phyloP scores from a whole-genome alignment of 78 protist genomes.

The Salpingoeca rosetta region DNA sequence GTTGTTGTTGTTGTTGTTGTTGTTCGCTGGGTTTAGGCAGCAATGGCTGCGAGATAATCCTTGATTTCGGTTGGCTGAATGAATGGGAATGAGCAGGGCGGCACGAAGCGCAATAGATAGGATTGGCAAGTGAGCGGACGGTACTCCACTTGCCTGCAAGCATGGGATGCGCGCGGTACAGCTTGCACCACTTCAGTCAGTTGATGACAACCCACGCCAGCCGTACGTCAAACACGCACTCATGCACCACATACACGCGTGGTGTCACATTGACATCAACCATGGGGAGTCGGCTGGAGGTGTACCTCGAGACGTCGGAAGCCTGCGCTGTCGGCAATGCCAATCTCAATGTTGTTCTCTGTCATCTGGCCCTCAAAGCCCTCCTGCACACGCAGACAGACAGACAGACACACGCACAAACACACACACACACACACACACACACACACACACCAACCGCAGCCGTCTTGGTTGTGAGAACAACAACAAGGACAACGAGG shows the following conservation, averaged over 20 bases:
- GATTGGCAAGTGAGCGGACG: neutral
- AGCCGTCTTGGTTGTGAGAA: too few species aligned
- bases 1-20: neutral
- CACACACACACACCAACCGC: too few species aligned
- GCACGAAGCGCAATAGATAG: neutral
- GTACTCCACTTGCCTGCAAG: too few species aligned
- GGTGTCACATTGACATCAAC: too few species aligned
- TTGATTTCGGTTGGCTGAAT: conserved; percentile 58
- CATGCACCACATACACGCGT: too few species aligned
- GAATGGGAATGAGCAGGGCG: conserved; percentile 17
- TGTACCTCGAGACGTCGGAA: neutral
- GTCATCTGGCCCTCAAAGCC: conserved; percentile 79
- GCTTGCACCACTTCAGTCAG: neutral
- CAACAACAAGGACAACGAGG: too few species aligned
- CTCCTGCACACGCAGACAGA: too few species aligned
- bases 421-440: too few species aligned
- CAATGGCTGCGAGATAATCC: conserved; percentile 69
- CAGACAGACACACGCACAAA: too few species aligned
- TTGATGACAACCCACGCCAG: neutral
- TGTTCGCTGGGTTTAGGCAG: neutral
- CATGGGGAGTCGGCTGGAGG: too few species aligned
- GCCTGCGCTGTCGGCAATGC: conserved; percentile 50
- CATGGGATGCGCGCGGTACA: neutral
- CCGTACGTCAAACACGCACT: neutral
- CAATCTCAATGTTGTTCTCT: conserved; percentile 88